Conservation (phyloP, 129 eudicot species). For the Escallonia rubra region DNA sequence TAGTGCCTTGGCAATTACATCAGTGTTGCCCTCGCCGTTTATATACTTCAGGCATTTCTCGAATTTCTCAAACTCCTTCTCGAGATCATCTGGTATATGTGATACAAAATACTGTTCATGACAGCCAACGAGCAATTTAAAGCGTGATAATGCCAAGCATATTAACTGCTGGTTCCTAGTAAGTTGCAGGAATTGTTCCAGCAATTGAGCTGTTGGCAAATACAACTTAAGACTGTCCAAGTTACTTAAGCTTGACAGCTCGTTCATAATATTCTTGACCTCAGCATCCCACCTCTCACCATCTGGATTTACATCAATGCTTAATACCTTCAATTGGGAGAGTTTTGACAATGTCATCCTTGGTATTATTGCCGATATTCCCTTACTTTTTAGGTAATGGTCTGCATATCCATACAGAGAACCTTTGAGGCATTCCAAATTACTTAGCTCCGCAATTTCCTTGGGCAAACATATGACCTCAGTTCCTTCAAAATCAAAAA, state of each 20-base stretch:
- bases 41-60: conserved; percentile 18
- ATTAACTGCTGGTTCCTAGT: conserved; percentile 5
- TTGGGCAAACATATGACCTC: conserved; percentile 20
- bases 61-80: conserved; percentile 6
- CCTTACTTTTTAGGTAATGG: background rate
- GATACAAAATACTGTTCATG: conserved; percentile 8
- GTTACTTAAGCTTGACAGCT: conserved; percentile 8
- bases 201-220: background rate
- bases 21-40: conserved; percentile 8
- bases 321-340: conserved; percentile 1
- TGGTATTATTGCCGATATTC: conserved; percentile 6
- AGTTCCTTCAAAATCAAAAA: conserved; percentile 34
- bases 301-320: conserved; percentile 1
- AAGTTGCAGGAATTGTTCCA: conserved; percentile 21
- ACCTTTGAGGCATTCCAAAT: conserved; percentile 5
- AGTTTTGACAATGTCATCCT: conserved; percentile 1
- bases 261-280: conserved; percentile 11
- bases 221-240: conserved; percentile 13
- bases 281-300: conserved; percentile 14
- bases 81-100: conserved; percentile 11
- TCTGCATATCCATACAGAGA: conserved; percentile 15
- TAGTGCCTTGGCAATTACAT: conserved; percentile 9
- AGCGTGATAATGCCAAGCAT: background rate
- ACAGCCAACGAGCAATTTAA: conserved; percentile 14
- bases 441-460: conserved; percentile 3